phyloP scores from a whole-genome alignment of 1,139 yeast species.

The Pneumocystis jirovecii region DNA sequence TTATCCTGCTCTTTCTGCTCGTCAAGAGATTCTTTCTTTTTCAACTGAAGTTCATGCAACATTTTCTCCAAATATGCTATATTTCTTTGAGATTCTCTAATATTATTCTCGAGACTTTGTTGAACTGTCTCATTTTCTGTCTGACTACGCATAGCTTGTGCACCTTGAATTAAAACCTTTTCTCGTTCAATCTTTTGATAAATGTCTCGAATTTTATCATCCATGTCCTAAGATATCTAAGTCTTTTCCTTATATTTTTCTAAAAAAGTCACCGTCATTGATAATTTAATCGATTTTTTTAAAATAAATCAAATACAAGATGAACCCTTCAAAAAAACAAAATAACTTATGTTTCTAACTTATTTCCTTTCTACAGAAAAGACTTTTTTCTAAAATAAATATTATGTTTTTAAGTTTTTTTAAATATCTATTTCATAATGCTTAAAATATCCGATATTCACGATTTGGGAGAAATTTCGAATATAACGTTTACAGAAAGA shows the following conservation, averaged over 20 bases:
- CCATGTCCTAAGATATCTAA: neutral
- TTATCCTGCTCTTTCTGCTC: conserved; percentile 1
- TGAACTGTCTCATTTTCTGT: conserved; percentile 70
- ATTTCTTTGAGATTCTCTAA: conserved; percentile 80
- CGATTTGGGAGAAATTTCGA: neutral
- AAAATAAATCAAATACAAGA: neutral
- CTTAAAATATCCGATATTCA: neutral
- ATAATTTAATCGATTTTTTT: neutral
- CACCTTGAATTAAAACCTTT: conserved; percentile 73
- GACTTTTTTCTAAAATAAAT: neutral
- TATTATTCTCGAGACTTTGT: conserved; percentile 79
- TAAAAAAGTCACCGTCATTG: neutral
- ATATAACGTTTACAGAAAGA: neutral
- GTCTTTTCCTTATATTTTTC: neutral
- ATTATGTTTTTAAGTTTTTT: neutral
- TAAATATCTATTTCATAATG: neutral
- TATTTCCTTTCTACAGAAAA: neutral
- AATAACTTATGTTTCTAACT: no score
- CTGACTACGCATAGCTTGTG: conserved; percentile 59
- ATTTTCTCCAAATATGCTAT: conserved; percentile 76
- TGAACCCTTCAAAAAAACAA: neutral
- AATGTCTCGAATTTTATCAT: conserved; percentile 39
- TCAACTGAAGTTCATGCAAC: conserved; percentile 42
- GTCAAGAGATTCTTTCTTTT: conserved; percentile 1
- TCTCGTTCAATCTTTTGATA: conserved; percentile 75